Evolutionary conservation across 345 rosid species (phyloP), one percentile per base, ranked within the genome.

Genomic region (Moricandia arvensis): DNA sequence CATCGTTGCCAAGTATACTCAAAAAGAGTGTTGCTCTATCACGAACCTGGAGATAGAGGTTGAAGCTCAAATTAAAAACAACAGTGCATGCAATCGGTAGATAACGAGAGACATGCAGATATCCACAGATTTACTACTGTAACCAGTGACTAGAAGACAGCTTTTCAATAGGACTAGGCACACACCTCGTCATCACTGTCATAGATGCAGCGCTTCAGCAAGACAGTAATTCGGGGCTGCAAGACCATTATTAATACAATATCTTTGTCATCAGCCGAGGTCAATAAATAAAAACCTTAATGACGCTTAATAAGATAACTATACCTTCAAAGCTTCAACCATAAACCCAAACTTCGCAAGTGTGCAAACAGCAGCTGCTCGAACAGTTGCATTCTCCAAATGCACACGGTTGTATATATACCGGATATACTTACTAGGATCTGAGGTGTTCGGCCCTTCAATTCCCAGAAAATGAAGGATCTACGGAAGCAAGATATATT

Each of bases 121-220:
- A 35, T 61, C 26, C 59, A 55, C 12, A 43, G 45, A 60, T 53
- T 47, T n/a, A 37, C 24, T 21, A 65, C 49, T 6, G 29, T n/a
- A 31, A 63, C 37, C 18, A 70, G 63, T 53, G 51, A 63, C 71
- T 70, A 24, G 43, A 70, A 43, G 45, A 9, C 12, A 68, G 21
- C n/a, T 54, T 55, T 70, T 54, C n/a, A 43, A 41, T 64, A 64
- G 10, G 38, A 60, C 41, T 21, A 59, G 21, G 29, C 51, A 66
- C 88, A 71, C 75, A 90, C 99, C 99, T 95, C 99, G 63, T 95
- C 99, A 88, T 95, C 98, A 76, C 91, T 81, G 75, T 95, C 99
- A 80, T 83, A 90, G 66, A 92, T 85, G 77, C 97, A 92, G 67
- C 99, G 97, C 69, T 91, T 89, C 87, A 95, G 79, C 71, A 95